Percentiles rank a stretch among this genome's conserved stretches.
These are phyloP conservation scores for Myriosclerotinia scirpicola DNA, from an alignment of 2,329 filamentous ascomycete genomes.

Conservation along the genomic window DNA sequence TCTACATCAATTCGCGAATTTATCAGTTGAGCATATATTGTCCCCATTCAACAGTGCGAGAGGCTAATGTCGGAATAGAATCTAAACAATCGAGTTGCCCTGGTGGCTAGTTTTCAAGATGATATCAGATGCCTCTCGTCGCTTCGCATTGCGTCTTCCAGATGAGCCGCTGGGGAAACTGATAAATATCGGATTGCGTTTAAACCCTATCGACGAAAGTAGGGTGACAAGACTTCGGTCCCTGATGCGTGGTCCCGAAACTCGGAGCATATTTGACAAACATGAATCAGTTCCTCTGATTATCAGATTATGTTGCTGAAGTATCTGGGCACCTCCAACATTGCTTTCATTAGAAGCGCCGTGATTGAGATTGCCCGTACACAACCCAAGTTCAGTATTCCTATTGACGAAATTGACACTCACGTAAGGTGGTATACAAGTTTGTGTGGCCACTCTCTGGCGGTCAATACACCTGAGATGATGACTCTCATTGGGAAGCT, in stretches of 20 bases:
- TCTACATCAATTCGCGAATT: too few relatives aligned
- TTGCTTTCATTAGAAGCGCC: neutral
- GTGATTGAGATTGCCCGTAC: neutral
- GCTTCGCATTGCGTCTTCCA: neutral
- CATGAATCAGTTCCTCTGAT: neutral
- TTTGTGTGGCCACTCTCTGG: neutral
- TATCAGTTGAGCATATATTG: too few relatives aligned
- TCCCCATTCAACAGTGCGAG: too few relatives aligned
- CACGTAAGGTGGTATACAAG: neutral
- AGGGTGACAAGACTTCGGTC: neutral
- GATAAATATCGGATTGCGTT: neutral
- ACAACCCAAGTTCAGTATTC: neutral
- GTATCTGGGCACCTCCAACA: neutral
- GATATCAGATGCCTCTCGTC: neutral
- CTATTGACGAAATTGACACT: neutral
- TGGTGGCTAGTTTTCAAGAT: neutral
- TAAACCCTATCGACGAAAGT: neutral
- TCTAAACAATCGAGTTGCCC: neutral
- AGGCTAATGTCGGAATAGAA: neutral
- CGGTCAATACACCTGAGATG: neutral
- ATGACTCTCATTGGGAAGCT: neutral
- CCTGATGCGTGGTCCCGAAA: neutral
- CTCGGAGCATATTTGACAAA: rapidly evolving
- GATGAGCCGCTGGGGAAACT: neutral
- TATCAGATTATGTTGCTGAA: neutral